These are phyloP conservation scores for Erythrophleum fordii DNA, from an alignment of 306 rosid species.

Conservation along the genomic window DNA sequence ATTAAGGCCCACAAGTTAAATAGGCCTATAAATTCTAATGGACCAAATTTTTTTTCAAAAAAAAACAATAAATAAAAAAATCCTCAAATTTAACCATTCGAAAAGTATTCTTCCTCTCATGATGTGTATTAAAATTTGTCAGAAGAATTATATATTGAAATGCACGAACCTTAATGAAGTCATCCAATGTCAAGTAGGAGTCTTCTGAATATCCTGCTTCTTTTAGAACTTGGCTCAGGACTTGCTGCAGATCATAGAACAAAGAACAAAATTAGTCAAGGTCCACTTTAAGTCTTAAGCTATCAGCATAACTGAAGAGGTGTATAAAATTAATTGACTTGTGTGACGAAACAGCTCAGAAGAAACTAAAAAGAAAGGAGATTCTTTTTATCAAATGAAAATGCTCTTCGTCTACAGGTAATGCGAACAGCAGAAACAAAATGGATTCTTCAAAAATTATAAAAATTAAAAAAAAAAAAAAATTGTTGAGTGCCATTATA, in stretches of 20 bases:
- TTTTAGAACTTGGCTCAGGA: constrained; percentile 64
- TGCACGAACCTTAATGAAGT: constrained; percentile 74
- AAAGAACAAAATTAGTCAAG: constrained; percentile 18
- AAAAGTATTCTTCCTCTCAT: neutral
- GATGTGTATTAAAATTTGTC: constrained; percentile 13
- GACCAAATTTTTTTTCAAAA: neutral
- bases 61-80: neutral
- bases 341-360: neutral
- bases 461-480: neutral
- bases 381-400: neutral
- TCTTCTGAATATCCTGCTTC: constrained; percentile 86
- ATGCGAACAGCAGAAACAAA: constrained; percentile 17
- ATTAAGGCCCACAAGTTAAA: neutral
- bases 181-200: constrained; percentile 70
- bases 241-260: constrained; percentile 61
- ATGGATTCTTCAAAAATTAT: neutral
- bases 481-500: neutral
- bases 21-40: neutral
- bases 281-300: constrained; percentile 4
- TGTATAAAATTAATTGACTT: neutral
- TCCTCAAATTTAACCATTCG: neutral
- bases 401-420: constrained; percentile 21
- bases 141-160: constrained; percentile 1
- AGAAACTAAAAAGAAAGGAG: neutral
- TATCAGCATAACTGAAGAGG: neutral